Percentiles rank a stretch among this genome's conserved stretches.
Evolutionary conservation across 2,329 filamentous ascomycete genomes (phyloP).

Genomic region (Orbilia oligospora): DNA sequence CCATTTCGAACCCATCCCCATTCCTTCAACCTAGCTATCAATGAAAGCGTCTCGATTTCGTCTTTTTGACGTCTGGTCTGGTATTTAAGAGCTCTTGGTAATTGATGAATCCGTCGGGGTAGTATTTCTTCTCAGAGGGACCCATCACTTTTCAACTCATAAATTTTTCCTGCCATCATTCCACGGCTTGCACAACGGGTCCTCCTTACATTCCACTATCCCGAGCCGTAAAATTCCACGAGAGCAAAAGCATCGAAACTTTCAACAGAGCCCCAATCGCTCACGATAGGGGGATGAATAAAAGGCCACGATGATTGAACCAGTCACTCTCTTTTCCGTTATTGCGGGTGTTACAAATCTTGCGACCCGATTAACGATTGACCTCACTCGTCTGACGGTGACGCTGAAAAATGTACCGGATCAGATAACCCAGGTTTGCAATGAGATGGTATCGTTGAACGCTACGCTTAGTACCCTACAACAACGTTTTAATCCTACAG

Average conservation of each 20-base stretch:
- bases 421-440: constrained; percentile 61
- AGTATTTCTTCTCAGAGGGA: constrained; percentile 54
- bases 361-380: constrained; percentile 57
- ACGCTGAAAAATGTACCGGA: constrained; percentile 60
- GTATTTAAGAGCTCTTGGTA: constrained; percentile 44
- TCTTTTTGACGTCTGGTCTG: constrained; percentile 50
- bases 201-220: constrained; percentile 45
- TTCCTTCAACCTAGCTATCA: constrained; percentile 24
- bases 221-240: constrained; percentile 36
- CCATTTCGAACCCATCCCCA: constrained; percentile 15
- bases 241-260: constrained; percentile 29
- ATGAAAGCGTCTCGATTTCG: constrained; percentile 51
- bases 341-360: constrained; percentile 59
- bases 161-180: constrained; percentile 55
- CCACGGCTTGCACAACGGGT: constrained; percentile 42
- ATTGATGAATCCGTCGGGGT: constrained; percentile 59
- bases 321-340: constrained; percentile 52
- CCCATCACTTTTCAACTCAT: constrained; percentile 29
- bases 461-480: constrained; percentile 53
- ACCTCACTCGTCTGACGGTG: constrained; percentile 57
- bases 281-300: constrained; percentile 21
- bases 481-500: constrained; percentile 55
- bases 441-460: constrained; percentile 60
- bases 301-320: constrained; percentile 53
- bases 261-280: constrained; percentile 26